Base-by-base conservation (phyloP, 2,329 filamentous ascomycete genomes). In the Venturia oleaginea region DNA sequence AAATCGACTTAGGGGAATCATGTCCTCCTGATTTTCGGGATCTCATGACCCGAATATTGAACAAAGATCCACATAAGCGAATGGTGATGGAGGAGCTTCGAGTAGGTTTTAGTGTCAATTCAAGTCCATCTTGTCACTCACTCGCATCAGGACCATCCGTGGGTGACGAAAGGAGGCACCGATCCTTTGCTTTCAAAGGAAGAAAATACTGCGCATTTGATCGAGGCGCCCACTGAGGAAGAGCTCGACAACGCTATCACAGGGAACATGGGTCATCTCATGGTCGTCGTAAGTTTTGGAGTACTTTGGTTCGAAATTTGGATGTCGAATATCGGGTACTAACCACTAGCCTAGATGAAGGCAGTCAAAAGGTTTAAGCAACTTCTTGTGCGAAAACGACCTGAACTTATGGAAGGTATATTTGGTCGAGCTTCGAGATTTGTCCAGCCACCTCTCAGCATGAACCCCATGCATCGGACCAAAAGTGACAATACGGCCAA, bases 211-310 rank as follows among this genome's bases (percentile, higher is more conserved):
- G 84, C 88, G 13, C 83, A 92, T 68, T 79, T 91, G 19, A 81
- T 97, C 38, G 90, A 92, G 67, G 84, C 87, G 5, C 93, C 93
- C 0, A 97, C 93, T 65, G 90, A 94, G 69, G 86, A 92, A 64
- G 94, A 99, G 76, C 84, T 97, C 72, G 91, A 91, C 70, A 86
- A 89, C 68, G 94, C 94, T 17, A 95, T 97, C 68, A 97, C 94
- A 2, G 85, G 85, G 30, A 95, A 92, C 71, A 92, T 97, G 83
- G 87, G 87, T 66, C 88, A 94, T 72, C 81, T 97, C 2, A 80
- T 97, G 65, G 90, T 87, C 62, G 90, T 97, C 68, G 89, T 91
- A 81, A 32, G 64, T 65, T 22, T n/a, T 17, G 27, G 48, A 57
- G 27, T 34, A 19, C 22, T 19, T n/a, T 19, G n/a, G 8, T 57